These are phyloP conservation scores for Saccharomyces mikatae DNA, from an alignment of 805 yeast species.

Conservation along the genomic window DNA sequence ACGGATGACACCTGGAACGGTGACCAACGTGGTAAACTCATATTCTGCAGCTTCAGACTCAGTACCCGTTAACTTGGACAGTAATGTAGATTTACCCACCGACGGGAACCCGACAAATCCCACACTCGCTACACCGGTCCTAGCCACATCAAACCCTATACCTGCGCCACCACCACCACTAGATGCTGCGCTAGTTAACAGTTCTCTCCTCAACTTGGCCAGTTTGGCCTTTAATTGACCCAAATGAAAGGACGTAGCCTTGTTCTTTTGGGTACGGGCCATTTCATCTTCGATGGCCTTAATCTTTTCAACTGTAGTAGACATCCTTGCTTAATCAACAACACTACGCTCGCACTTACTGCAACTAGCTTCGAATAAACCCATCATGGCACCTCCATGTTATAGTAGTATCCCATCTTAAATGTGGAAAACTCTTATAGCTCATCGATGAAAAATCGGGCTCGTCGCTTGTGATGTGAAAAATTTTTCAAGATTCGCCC, in stretches of 20 bases:
- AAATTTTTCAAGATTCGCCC: slow-evolving; percentile 4
- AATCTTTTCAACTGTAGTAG: slow-evolving; percentile 65
- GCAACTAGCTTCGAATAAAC: neutral
- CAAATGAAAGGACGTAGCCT: slow-evolving; percentile 94
- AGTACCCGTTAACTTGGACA: slow-evolving; percentile 86
- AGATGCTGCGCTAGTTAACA: slow-evolving; percentile 60
- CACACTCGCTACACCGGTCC: slow-evolving; percentile 95
- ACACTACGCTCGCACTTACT: neutral
- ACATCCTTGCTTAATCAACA: slow-evolving; percentile 33
- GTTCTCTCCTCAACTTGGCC: slow-evolving; percentile 89
- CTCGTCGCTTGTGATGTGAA: slow-evolving; percentile 9
- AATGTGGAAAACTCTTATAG: slow-evolving; percentile 1
- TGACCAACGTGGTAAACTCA: slow-evolving; percentile 94
- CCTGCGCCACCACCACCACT: slow-evolving; percentile 89
- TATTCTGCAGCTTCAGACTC: slow-evolving; percentile 97
- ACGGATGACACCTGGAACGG: slow-evolving; percentile 94
- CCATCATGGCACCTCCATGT: neutral
- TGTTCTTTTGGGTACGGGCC: slow-evolving; percentile 96
- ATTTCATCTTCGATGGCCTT: slow-evolving; percentile 93
- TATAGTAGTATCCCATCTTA: neutral
- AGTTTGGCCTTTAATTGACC: slow-evolving; percentile 95
- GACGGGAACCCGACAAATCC: slow-evolving; percentile 99
- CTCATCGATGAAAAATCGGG: slow-evolving; percentile 9
- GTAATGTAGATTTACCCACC: slow-evolving; percentile 74
- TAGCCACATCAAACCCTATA: slow-evolving; percentile 94